Conservation (phyloP, 2,329 filamentous ascomycete genomes). For the Alternaria dauci region DNA sequence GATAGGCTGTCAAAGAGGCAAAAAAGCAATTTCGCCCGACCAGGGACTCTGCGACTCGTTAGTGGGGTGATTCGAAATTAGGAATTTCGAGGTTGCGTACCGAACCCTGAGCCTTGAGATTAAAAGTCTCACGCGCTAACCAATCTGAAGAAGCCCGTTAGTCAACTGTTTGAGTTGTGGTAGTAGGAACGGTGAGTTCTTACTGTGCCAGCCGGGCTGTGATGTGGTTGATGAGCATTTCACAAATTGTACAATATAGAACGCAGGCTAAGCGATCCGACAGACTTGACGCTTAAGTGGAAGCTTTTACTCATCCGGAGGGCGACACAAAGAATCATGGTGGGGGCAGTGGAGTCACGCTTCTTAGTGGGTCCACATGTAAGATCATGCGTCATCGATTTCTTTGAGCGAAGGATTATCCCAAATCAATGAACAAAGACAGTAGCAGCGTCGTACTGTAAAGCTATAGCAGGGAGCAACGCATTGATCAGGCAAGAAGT, state of each 20-base stretch:
- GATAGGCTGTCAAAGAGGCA: background rate
- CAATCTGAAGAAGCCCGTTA: slow-evolving; percentile 14
- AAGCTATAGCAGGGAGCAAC: background rate
- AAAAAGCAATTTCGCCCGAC: slow-evolving; percentile 25
- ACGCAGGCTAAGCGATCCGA: no score
- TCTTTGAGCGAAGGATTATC: background rate
- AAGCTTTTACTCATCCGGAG: background rate
- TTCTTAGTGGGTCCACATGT: background rate
- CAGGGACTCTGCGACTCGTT: slow-evolving; percentile 22
- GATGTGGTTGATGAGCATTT: slow-evolving; percentile 1
- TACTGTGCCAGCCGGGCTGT: slow-evolving; percentile 11
- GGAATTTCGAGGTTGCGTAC: background rate
- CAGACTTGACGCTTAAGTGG: background rate
- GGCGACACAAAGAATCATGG: background rate
- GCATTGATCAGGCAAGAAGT: background rate
- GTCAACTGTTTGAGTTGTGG: background rate
- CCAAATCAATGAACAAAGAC: background rate
- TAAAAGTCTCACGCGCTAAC: slow-evolving; percentile 42
- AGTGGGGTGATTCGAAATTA: background rate
- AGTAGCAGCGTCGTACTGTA: background rate
- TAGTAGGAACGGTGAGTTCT: background rate
- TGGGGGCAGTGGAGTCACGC: background rate
- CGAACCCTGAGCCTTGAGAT: slow-evolving; percentile 41
- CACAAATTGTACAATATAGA: accelerated
- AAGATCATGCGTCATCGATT: background rate